phyloP scores from a whole-genome alignment of 768 basidiomycete species.

The Serendipita vermifera region DNA sequence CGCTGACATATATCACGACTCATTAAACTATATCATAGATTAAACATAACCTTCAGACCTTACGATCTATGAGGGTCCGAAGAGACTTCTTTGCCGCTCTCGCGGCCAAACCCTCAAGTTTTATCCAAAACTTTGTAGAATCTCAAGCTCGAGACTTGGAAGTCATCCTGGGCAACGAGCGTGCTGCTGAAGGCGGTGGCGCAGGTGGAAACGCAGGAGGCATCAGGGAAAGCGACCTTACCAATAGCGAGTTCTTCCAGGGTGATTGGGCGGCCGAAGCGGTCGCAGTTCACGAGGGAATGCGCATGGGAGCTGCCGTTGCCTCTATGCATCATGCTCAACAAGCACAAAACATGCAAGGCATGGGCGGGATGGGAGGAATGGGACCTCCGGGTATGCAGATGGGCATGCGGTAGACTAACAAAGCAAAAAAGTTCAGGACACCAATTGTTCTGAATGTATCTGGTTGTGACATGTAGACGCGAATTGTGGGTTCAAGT shows the following conservation, averaged over 20 bases:
- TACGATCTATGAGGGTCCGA: conserved; percentile 79
- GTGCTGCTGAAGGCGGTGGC: conserved; percentile 33
- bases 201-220: conserved; percentile 46
- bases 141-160: conserved; percentile 88
- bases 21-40: conserved; percentile 36
- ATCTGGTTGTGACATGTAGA: too few species aligned
- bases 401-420: conserved; percentile 1
- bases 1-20: neutral
- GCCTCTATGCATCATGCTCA: conserved; percentile 4
- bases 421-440: too few species aligned
- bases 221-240: conserved; percentile 76
- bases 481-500: too few species aligned
- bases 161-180: conserved; percentile 64
- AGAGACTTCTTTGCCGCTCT: conserved; percentile 76
- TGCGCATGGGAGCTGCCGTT: conserved; percentile 40
- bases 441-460: too few species aligned
- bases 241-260: conserved; percentile 77
- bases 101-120: conserved; percentile 58
- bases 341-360: neutral
- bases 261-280: conserved; percentile 38
- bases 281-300: conserved; percentile 72
- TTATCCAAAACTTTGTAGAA: conserved; percentile 83
- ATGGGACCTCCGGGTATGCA: neutral
- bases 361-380: neutral
- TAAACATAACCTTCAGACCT: conserved; percentile 66